These are phyloP conservation scores for Seiridium unicorne DNA, from an alignment of 2,329 filamentous ascomycete genomes.

Conservation along the genomic window DNA sequence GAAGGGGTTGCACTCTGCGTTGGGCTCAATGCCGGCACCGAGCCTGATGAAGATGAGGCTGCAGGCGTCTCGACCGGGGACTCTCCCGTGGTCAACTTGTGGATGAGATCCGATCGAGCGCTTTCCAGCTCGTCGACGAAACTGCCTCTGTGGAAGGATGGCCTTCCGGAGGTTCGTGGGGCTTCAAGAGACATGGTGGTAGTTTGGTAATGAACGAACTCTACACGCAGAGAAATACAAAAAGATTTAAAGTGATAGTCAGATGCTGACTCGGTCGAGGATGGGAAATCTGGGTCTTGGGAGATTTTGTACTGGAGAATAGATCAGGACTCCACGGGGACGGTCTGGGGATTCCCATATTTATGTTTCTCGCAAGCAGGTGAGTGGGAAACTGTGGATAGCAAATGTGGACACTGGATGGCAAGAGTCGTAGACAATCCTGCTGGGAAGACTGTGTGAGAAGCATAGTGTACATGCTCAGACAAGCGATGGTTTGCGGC, in stretches of 20 bases:
- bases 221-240: conserved; percentile 29
- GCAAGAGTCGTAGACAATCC: neutral
- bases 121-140: conserved; percentile 30
- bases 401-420: conserved; percentile 1
- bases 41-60: conserved; percentile 17
- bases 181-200: conserved; percentile 19
- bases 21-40: conserved; percentile 25
- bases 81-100: conserved; percentile 21
- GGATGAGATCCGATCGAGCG: conserved; percentile 26
- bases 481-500: neutral
- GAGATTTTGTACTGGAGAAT: neutral
- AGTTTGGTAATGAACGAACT: conserved; percentile 31
- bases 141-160: conserved; percentile 29
- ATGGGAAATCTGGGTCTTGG: neutral
- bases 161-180: conserved; percentile 14
- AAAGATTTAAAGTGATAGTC: neutral
- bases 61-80: conserved; percentile 16
- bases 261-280: neutral
- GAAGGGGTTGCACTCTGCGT: conserved; percentile 22
- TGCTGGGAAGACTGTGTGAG: neutral
- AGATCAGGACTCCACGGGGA: neutral
- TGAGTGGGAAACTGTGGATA: neutral
- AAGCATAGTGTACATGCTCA: neutral
- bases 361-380: neutral
- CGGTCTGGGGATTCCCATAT: conserved; percentile 8